Base-by-base conservation (phyloP, 2,329 filamentous ascomycete species). In the Phialemoniopsis sp. region DNA sequence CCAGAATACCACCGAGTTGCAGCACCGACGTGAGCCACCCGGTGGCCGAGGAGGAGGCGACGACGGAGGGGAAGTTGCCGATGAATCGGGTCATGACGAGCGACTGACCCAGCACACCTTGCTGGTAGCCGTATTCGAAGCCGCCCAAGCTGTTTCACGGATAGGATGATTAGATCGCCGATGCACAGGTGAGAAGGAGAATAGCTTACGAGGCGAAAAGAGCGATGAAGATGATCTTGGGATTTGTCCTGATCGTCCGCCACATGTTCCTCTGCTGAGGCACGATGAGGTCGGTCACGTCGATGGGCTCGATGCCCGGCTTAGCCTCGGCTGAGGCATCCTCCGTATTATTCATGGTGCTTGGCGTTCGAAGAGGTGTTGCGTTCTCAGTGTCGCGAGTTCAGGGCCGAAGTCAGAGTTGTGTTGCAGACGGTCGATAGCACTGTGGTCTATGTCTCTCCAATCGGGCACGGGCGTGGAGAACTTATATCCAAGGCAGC, bases 71-170 rank as follows among this genome's bases (percentile, higher is more conserved):
- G 48, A 76, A 76, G 44, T 70, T 68, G 29, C 63, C 53, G 9
- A 56, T 64, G 54, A 76, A 77, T 9, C 66, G 61, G 8, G 58
- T 58, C 72, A 76, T 78, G 47, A 73, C 70, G 3, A 77, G 59
- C 12, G 70, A 71, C 46, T 76, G 69, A 26, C 72, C 70, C 4
- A 78, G 56, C 2, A 78, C 70, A 36, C 72, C 73, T 48, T 77
- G 73, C 41, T 76, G 71, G 48, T 73, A 74, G 38, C 71, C 71
- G 64, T 72, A 74, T 42, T 70, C 65, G 34, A 74, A 68, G 16
- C 71, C 70, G 42, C 70, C 69, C 16, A 73, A 64, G n/a, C 68
- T 72, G 29, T 34, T 13, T 13, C 15, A 4, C 3, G 12, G 40
- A 29, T 13, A 34, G 17, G 37, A 3, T 21, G 5, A 9, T 14